A percentile compares a stretch with the other conserved stretches of the same genome.
Conservation (phyloP, 2,329 filamentous ascomycete genomes). For the Neoarthrinium moseri region DNA sequence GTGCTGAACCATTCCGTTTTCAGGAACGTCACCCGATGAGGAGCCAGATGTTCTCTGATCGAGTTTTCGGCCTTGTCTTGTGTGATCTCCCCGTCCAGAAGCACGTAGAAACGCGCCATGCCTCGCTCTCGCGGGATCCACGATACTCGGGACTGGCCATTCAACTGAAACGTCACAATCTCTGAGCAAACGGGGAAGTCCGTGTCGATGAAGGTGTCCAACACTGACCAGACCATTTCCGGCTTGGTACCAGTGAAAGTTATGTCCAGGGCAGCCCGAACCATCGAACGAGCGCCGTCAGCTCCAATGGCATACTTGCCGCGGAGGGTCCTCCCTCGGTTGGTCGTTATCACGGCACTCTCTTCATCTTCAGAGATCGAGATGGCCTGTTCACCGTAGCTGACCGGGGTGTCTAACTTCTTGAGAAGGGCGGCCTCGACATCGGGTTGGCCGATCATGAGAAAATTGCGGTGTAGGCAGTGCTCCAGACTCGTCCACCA, state of each 20-base stretch:
- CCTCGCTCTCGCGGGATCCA: conserved; percentile 48
- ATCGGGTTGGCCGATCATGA: conserved; percentile 49
- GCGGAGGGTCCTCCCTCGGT: conserved; percentile 28
- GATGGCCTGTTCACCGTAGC: conserved; percentile 36
- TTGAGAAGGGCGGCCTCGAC: conserved; percentile 38
- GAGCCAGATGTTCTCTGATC: conserved; percentile 42
- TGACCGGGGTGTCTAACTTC: conserved; percentile 30
- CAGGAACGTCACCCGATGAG: conserved; percentile 39
- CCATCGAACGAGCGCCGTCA: conserved; percentile 49
- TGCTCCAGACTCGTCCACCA: conserved; percentile 48
- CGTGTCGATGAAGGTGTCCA: conserved; percentile 48
- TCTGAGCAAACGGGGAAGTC: conserved; percentile 44
- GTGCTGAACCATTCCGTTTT: conserved; percentile 50
- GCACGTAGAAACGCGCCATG: conserved; percentile 45
- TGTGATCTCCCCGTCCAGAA: conserved; percentile 44
- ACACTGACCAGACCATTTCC: conserved; percentile 48
- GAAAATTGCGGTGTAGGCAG: conserved; percentile 44
- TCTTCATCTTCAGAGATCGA: conserved; percentile 25
- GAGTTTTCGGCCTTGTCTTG: conserved; percentile 37
- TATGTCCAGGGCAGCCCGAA: conserved; percentile 39
- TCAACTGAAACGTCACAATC: conserved; percentile 46
- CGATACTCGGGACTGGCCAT: conserved; percentile 43
- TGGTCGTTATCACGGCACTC: conserved; percentile 26
- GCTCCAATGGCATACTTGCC: conserved; percentile 48
- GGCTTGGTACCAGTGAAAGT: conserved; percentile 45